Evolutionary conservation across 1,139 yeast genomes (phyloP).

Genomic region (Scheffersomyces titani): DNA sequence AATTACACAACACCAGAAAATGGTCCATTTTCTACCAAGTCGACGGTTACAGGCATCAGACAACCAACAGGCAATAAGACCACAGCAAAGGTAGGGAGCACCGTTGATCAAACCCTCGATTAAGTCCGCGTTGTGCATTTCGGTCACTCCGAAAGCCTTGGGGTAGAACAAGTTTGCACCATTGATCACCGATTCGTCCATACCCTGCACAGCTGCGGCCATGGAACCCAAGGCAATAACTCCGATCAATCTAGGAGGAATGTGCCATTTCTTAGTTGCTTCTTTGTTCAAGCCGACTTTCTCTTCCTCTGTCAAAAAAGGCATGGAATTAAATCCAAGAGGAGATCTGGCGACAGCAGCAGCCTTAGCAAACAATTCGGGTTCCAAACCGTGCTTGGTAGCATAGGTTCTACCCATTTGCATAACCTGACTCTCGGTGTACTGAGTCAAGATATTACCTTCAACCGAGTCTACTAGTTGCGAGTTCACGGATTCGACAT

Average conservation of each 20-base stretch:
- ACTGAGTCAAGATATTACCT: conserved; percentile 64
- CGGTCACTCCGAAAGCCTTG: conserved; percentile 36
- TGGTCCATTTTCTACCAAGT: conserved; percentile 74
- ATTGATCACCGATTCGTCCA: conserved; percentile 86
- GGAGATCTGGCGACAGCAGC: conserved; percentile 79
- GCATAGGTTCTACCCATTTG: conserved; percentile 75
- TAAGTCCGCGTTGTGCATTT: conserved; percentile 58
- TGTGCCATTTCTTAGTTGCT: conserved; percentile 65
- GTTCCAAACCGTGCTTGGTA: conserved; percentile 57
- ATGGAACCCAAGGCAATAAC: conserved; percentile 76
- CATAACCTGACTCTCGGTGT: conserved; percentile 65
- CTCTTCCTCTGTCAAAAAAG: conserved; percentile 59
- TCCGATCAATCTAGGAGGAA: conserved; percentile 60
- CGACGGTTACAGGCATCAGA: conserved; percentile 66
- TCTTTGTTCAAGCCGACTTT: conserved; percentile 53
- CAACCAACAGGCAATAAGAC: conserved; percentile 70
- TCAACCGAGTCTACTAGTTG: conserved; percentile 23
- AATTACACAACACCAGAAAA: conserved; percentile 65
- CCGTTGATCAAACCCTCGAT: conserved; percentile 75
- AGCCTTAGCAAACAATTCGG: conserved; percentile 67
- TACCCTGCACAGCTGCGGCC: conserved; percentile 92
- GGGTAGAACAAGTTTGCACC: conserved; percentile 83
- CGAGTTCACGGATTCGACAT: conserved; percentile 26
- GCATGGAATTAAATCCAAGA: conserved; percentile 57
- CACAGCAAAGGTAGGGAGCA: conserved; percentile 79